Base-by-base conservation (phyloP, 208 protist genomes). In the Wallacemonas sp. region DNA sequence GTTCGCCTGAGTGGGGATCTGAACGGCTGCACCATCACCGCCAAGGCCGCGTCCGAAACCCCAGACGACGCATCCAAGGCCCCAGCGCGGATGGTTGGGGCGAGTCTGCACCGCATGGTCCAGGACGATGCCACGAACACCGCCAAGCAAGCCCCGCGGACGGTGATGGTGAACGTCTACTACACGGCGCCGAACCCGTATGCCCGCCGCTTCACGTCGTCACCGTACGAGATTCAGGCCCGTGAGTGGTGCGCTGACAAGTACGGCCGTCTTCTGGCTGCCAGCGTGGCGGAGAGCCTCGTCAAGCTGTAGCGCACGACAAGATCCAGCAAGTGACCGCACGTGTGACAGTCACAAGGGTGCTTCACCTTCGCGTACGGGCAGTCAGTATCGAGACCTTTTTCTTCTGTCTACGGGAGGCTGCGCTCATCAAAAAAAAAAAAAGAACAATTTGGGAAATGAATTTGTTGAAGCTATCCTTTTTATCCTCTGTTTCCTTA, bases 251-350 rank as follows among this genome's bases (percentile, higher is more conserved):
- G 63, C 36, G 26, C 46, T 14, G 63, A 68, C 30, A 70, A 47
- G 36, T 76, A 70, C 39, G 70, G 44, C 17, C 68, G 60, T 27
- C 33, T 76, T 12, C 26, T 76, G 32, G 55, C 57, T 0, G 70
- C 64, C 11, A 41, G 30, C n/a, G 52, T 58, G 52, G 52, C 52
- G n/a, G 52, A 24, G 19, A 58, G 52, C n/a, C 32, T 58, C 12
- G 26, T 17, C 6, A 58, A 58, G 19, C 30, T 58, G 52, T 58
- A 58, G 52, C 21, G 29, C 19, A 23, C 19, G 6, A 14, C 36
- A 6, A 17, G 6, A 14, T 17, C 9, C 36, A 6, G 6, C 14
- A 17, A 6, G 6, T 41, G 36, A 41, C 6, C 36, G 14, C 9
- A 41, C 36, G 36, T 14, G 9, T 17, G 14, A 41, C 36, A 14